Conservation (phyloP, 768 basidiomycete species). For the Russula griseocarnosa region DNA sequence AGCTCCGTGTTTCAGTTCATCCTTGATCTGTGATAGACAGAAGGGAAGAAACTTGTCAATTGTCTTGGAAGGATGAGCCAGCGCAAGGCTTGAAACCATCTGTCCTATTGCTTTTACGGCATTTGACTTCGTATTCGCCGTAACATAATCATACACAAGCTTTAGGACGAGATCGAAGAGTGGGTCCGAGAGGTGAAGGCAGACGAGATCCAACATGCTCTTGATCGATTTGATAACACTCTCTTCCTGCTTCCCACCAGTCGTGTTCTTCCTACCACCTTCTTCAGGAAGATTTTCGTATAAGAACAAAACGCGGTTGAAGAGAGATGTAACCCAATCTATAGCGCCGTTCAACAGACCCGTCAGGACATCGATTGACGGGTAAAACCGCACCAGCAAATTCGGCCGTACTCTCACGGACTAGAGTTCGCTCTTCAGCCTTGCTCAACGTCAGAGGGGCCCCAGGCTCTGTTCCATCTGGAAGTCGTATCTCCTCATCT, state of each 20-base stretch:
- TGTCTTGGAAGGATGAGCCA: constrained; percentile 69
- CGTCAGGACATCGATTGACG: neutral
- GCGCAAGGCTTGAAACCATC: constrained; percentile 77
- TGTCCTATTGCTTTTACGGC: constrained; percentile 89
- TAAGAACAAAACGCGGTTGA: constrained; percentile 72
- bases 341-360: neutral
- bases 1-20: constrained; percentile 86
- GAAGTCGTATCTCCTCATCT: constrained; percentile 46
- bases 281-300: constrained; percentile 95
- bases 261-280: constrained; percentile 80
- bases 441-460: constrained; percentile 45
- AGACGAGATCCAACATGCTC: constrained; percentile 75
- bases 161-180: constrained; percentile 84
- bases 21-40: constrained; percentile 71
- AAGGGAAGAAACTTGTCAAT: constrained; percentile 77
- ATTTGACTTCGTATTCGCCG: constrained; percentile 86
- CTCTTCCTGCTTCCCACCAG: constrained; percentile 82
- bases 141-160: constrained; percentile 80
- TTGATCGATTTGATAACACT: constrained; percentile 73
- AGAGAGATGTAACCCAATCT: constrained; percentile 81
- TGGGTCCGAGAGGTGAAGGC: constrained; percentile 69
- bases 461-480: constrained; percentile 47
- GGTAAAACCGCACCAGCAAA: constrained; percentile 57
- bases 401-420: constrained; percentile 70
- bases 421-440: constrained; percentile 68